Evolutionary conservation across 139 green algal genomes (phyloP), one percentile per base, ranked within the genome.

Genomic region (Chlorella ohadii): DNA sequence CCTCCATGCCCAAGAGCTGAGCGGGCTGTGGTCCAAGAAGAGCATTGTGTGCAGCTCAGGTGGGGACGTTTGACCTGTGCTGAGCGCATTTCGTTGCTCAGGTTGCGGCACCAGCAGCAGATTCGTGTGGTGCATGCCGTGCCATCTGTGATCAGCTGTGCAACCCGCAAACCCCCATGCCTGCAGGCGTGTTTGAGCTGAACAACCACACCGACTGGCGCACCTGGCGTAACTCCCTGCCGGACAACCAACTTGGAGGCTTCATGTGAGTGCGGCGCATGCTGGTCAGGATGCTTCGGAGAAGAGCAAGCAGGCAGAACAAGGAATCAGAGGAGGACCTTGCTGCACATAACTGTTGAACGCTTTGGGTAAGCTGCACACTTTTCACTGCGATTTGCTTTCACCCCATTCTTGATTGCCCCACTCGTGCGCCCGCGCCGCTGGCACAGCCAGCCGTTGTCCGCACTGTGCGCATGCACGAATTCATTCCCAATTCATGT

Each of bases 161-260:
- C 25, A 31, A 39, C 28, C 27, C 44, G 44, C 51, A 19, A 59
- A 59, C 51, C 31, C n/a, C 3, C 19, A 6, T 39, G 74, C 4
- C 12, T 3, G 25, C 76, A 82, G 76, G 79, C 22, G 17, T 36
- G 23, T 85, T 85, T 41, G 20, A 79, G 36, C 38, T 55, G 23
- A 72, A 72, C 31, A 75, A 80, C 23, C 83, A 87, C 44, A 72
- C 15, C 0, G 55, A 61, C 25, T 90, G 86, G 86, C 65, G 76
- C 22, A 36, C 22, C 0, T 90, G 86, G 86, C 68, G 86, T 23
- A 90, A 90, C 61, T 83, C 75, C 27, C 81, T 90, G 63, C 86
- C 86, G 0, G 86, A 89, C 84, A 75, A 72, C 34, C 77, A 80
- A 34, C 57, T 70, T 19, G 55, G 31, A 66, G 86, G 86, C 9